Evolutionary conservation across 805 yeast genomes (phyloP).

Genomic region (Wickerhamiella allomyrinae): DNA sequence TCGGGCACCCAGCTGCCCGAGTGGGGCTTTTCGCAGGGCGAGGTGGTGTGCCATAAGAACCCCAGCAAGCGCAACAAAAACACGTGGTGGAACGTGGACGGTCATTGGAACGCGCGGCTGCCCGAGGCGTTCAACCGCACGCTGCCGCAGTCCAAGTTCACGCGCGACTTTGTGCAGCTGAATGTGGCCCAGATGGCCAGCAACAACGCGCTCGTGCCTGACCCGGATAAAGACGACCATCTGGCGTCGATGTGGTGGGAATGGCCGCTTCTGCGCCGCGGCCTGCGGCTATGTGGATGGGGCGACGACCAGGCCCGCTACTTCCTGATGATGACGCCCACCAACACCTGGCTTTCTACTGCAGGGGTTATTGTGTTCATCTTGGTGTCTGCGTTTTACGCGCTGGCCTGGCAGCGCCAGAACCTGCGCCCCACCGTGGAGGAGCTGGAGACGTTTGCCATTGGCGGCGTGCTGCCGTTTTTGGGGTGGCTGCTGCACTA

Average conservation of each 20-base stretch:
- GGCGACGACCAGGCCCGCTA: constrained; percentile 39
- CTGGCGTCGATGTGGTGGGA: constrained; percentile 71
- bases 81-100: constrained; percentile 74
- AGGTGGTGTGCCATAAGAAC: constrained; percentile 54
- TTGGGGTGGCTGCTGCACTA: constrained; percentile 83
- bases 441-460: constrained; percentile 30
- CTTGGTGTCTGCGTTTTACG: constrained; percentile 25
- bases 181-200: constrained; percentile 76
- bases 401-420: constrained; percentile 51
- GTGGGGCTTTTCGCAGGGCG: constrained; percentile 97
- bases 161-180: constrained; percentile 54
- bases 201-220: constrained; percentile 71
- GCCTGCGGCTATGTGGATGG: constrained; percentile 72
- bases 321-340: constrained; percentile 54
- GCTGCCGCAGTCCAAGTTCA: constrained; percentile 40
- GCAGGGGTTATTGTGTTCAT: constrained; percentile 28
- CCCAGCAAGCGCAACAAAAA: constrained; percentile 41
- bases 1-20: constrained; percentile 74
- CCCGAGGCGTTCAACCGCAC: constrained; percentile 26
- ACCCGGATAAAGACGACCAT: constrained; percentile 52
- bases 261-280: constrained; percentile 60
- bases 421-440: constrained; percentile 37
- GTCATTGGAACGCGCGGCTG: constrained; percentile 41
- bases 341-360: constrained; percentile 44
- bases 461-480: constrained; percentile 74